Conservation (phyloP, 352 stramenopile species). For the Pythium chondricola region DNA sequence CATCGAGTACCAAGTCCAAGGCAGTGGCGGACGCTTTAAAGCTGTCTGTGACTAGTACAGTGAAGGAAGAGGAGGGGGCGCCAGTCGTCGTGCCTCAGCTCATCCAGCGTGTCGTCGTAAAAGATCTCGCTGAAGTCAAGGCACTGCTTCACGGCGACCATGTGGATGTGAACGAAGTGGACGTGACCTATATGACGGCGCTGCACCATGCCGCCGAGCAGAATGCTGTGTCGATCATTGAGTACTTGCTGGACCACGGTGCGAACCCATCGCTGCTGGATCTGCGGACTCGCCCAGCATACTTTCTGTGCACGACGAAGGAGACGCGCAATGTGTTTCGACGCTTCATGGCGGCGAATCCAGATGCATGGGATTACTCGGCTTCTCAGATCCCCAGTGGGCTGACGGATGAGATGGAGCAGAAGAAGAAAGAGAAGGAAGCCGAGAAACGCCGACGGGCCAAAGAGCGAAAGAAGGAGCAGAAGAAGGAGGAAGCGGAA, state of each 20-base stretch:
- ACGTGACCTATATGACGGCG: slow-evolving; percentile 68
- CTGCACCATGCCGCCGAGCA: slow-evolving; percentile 63
- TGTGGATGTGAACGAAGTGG: slow-evolving; percentile 43
- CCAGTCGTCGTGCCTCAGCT: slow-evolving; percentile 20
- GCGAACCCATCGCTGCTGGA: slow-evolving; percentile 86
- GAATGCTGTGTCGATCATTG: slow-evolving; percentile 36
- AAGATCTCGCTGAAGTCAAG: slow-evolving; percentile 7
- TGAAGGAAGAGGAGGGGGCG: neutral
- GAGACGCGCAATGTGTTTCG: slow-evolving; percentile 90
- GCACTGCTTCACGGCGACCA: neutral
- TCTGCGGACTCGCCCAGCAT: slow-evolving; percentile 71
- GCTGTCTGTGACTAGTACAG: too few relatives aligned
- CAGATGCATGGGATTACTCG: slow-evolving; percentile 75
- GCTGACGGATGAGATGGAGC: slow-evolving; percentile 76
- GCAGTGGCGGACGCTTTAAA: slow-evolving; percentile 11
- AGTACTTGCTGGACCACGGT: slow-evolving; percentile 72
- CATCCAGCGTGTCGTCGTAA: slow-evolving; percentile 31
- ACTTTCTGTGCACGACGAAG: slow-evolving; percentile 87
- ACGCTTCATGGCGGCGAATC: slow-evolving; percentile 74
- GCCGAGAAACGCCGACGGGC: slow-evolving; percentile 85
- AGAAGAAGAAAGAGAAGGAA: slow-evolving; percentile 82
- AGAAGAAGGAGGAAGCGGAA: slow-evolving; percentile 69
- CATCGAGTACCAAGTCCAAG: slow-evolving; percentile 24
- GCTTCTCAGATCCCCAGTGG: slow-evolving; percentile 64
- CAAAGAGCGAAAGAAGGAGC: slow-evolving; percentile 89